Evolutionary conservation across 495 filamentous ascomycete species (phyloP).

Genomic region (Letharia columbiana): DNA sequence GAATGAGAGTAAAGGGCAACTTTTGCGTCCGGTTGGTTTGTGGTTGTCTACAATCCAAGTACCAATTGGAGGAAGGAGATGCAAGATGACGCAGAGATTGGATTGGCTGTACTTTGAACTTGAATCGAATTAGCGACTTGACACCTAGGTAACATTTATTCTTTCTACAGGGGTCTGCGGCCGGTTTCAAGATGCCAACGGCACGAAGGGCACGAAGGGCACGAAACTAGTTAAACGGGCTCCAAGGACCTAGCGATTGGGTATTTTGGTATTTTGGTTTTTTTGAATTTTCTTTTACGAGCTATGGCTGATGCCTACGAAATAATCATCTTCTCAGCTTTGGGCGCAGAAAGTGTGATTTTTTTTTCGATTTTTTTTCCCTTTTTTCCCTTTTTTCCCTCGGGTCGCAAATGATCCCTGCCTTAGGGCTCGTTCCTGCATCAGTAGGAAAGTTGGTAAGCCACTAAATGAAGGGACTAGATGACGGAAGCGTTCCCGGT

Average conservation of each 20-base stretch:
- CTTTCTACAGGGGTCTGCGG: slow-evolving; percentile 8
- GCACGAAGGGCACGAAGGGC: not conserved
- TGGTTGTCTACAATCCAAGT: not conserved
- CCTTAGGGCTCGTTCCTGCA: slow-evolving; percentile 18
- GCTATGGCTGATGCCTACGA: not conserved
- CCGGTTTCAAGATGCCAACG: slow-evolving; percentile 19
- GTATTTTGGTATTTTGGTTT: not conserved
- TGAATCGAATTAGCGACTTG: not conserved
- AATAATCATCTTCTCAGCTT: not conserved
- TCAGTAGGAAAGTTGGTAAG: slow-evolving; percentile 9
- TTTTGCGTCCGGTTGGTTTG: slow-evolving; percentile 1
- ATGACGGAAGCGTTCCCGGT: slow-evolving; percentile 1
- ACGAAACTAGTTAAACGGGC: slow-evolving; percentile 8
- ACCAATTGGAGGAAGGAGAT: slow-evolving; percentile 8
- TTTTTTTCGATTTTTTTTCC: not conserved
- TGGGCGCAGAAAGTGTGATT: not conserved
- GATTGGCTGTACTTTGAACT: not conserved
- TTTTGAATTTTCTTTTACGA: not conserved
- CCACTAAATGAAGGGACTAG: not conserved
- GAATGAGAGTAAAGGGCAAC: not conserved
- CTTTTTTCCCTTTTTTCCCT: not conserved
- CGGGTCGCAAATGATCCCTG: slow-evolving; percentile 8
- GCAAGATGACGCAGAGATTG: slow-evolving; percentile 19
- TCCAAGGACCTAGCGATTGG: not conserved
- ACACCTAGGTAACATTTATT: not conserved